Evolutionary conservation across 805 yeast species (phyloP).

Genomic region (Tetrapisispora arboricola): DNA sequence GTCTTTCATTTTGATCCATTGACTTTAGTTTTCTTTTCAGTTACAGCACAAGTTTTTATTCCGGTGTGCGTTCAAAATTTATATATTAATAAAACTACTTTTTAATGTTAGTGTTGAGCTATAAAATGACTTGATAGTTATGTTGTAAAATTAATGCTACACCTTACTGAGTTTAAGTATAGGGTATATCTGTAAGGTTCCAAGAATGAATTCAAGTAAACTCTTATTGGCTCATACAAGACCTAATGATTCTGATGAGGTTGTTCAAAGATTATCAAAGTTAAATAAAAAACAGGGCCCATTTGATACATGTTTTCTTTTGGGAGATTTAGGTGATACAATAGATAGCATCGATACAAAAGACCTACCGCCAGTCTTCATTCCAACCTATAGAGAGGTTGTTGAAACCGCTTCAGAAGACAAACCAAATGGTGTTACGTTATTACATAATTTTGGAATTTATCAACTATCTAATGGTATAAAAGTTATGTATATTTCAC

Average conservation of each 20-base stretch:
- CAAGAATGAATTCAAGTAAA: constrained; percentile 3
- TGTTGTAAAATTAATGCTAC: too few species aligned
- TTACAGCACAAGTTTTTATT: too few species aligned
- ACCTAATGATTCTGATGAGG: constrained; percentile 14
- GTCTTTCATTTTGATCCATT: too few species aligned
- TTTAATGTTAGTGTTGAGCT: too few species aligned
- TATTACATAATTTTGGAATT: constrained; percentile 30
- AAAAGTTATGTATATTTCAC: constrained; percentile 37
- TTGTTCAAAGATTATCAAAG: constrained; percentile 38
- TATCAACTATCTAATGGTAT: constrained; percentile 36
- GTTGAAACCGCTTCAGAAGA: constrained; percentile 6
- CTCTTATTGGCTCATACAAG: constrained; percentile 14
- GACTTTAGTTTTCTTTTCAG: too few species aligned
- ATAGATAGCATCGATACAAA: constrained; percentile 8
- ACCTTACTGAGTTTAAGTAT: too few species aligned
- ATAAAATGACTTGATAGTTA: too few species aligned
- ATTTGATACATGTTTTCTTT: constrained; percentile 42
- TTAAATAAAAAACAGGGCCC: constrained; percentile 56
- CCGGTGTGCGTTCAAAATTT: too few species aligned
- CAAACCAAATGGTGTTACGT: constrained; percentile 18
- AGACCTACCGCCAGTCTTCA: constrained; percentile 11
- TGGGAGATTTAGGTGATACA: constrained; percentile 35
- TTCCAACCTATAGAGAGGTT: constrained; percentile 9
- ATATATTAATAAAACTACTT: too few species aligned
- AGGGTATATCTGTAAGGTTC: too few species aligned